phyloP scores from a whole-genome alignment of 495 filamentous ascomycete genomes.

The Apodospora peruviana region DNA sequence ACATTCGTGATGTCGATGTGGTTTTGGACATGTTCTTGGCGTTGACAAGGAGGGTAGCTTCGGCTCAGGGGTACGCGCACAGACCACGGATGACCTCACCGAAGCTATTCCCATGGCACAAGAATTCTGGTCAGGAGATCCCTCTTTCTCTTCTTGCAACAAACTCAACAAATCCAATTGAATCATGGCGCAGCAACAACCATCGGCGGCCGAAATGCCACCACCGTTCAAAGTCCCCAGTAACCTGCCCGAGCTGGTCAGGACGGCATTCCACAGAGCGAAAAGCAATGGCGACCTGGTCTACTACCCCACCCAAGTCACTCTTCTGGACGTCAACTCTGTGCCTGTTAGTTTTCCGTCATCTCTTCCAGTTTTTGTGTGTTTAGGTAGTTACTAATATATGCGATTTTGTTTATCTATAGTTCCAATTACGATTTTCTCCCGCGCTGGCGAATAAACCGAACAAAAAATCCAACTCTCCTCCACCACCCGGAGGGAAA shows the following conservation, averaged over 20 bases:
- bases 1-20: neutral
- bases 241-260: constrained; percentile 50
- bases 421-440: constrained; percentile 74
- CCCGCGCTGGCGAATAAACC: constrained; percentile 72
- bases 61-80: constrained; percentile 12
- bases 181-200: constrained; percentile 15
- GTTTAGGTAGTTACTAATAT: neutral
- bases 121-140: too few species aligned
- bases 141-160: neutral
- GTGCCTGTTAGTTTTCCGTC: constrained; percentile 39
- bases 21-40: neutral
- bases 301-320: constrained; percentile 56
- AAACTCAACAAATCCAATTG: neutral
- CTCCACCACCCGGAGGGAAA: neutral
- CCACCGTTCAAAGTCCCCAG: constrained; percentile 15
- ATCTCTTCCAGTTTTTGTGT: neutral
- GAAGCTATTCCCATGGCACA: constrained; percentile 22
- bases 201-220: constrained; percentile 12
- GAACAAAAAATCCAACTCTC: constrained; percentile 11
- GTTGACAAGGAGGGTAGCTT: neutral
- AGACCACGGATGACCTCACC: constrained; percentile 28
- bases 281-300: constrained; percentile 47
- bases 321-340: constrained; percentile 46
- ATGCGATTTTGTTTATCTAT: neutral
- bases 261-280: constrained; percentile 47